phyloP scores from a whole-genome alignment of 2,329 filamentous ascomycete genomes.

The Tolypocladium tundrense region DNA sequence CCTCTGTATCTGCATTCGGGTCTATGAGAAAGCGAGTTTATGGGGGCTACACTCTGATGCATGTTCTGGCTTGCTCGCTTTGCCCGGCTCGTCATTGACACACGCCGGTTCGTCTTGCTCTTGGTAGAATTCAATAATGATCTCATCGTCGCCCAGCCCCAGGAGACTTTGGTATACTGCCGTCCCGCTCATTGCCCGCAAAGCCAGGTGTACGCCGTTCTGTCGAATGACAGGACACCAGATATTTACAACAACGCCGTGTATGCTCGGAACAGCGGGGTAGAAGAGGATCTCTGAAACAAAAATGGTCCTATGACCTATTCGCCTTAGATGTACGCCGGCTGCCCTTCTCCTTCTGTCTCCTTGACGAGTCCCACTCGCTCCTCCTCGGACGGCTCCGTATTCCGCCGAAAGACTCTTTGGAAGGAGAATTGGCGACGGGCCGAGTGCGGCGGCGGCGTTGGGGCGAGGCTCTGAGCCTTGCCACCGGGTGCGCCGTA shows the following conservation, averaged over 20 bases:
- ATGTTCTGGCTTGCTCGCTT: not conserved
- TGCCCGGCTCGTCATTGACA: not conserved
- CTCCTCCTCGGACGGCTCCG: slow-evolving; percentile 68
- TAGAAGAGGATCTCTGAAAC: not conserved
- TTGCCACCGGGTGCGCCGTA: slow-evolving; percentile 33
- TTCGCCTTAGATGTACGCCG: not conserved
- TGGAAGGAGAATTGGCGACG: slow-evolving; percentile 87
- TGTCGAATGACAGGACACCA: not conserved
- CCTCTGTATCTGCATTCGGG: not conserved
- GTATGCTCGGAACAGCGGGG: not conserved
- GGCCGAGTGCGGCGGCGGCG: slow-evolving; percentile 52
- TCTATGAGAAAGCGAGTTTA: too few species aligned
- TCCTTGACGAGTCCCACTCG: slow-evolving; percentile 72
- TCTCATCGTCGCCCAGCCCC: too few species aligned
- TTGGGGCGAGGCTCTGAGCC: slow-evolving; percentile 37
- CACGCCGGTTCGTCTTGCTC: not conserved
- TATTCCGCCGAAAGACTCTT: slow-evolving; percentile 54
- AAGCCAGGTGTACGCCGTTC: not conserved
- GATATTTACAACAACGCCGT: not conserved
- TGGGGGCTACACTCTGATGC: not conserved
- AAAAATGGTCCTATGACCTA: not conserved
- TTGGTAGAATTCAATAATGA: not conserved
- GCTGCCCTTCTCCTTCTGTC: not conserved
- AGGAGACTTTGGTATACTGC: not conserved
- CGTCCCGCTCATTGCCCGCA: not conserved